Evolutionary conservation across 2,329 filamentous ascomycete genomes (phyloP).

Genomic region (Thelonectria olida): DNA sequence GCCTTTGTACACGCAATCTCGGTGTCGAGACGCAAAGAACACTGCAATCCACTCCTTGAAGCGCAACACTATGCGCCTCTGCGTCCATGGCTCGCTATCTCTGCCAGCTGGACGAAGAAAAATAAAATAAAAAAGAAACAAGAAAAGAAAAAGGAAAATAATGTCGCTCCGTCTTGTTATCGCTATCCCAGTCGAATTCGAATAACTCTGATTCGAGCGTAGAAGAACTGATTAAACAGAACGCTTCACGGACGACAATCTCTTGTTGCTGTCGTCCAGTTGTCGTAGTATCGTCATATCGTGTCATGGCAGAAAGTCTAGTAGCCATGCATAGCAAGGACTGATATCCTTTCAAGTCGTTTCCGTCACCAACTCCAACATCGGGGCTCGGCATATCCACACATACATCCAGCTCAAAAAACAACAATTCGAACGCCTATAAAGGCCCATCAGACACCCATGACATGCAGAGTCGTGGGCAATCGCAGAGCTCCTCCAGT

Average conservation of each 20-base stretch:
- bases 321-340: constrained; percentile 30
- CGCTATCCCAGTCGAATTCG: constrained; percentile 20
- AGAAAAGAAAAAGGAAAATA: constrained; percentile 13
- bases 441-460: constrained; percentile 30
- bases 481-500: constrained; percentile 24
- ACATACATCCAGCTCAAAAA: constrained; percentile 35
- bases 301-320: constrained; percentile 35
- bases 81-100: not conserved
- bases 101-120: constrained; percentile 7
- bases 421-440: constrained; percentile 28
- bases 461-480: constrained; percentile 47
- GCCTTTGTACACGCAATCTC: constrained; percentile 44
- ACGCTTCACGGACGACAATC: constrained; percentile 33
- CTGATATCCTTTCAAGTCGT: constrained; percentile 25
- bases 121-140: not conserved
- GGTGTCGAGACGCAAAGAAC: constrained; percentile 37
- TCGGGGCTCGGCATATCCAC: constrained; percentile 26
- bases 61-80: constrained; percentile 17
- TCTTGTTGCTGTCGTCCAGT: constrained; percentile 33
- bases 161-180: constrained; percentile 17
- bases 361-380: constrained; percentile 25
- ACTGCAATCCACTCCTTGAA: constrained; percentile 17
- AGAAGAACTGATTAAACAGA: constrained; percentile 33
- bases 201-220: constrained; percentile 23
- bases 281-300: constrained; percentile 43